Evolutionary conservation across 306 rosid genomes (phyloP).

Genomic region (Fagus crenata): DNA sequence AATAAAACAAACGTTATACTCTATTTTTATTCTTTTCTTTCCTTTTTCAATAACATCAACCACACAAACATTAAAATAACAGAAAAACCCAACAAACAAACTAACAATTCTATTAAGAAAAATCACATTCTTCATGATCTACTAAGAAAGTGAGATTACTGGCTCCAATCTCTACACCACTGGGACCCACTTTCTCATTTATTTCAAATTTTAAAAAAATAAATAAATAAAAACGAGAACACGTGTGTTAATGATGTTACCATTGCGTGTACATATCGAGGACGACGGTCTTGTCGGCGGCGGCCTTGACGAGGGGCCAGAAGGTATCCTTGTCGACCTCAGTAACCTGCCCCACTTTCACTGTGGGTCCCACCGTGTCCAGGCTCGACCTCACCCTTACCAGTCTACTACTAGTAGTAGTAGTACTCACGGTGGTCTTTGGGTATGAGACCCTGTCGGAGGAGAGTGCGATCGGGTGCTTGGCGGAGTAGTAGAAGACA

Average conservation of each 20-base stretch:
- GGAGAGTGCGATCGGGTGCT: slow-evolving; percentile 31
- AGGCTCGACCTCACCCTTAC: slow-evolving; percentile 57
- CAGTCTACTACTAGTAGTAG: not conserved
- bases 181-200: not conserved
- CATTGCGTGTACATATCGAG: slow-evolving; percentile 99
- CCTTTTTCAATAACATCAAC: too few relatives aligned
- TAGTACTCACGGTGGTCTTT: slow-evolving; percentile 18
- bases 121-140: too few relatives aligned
- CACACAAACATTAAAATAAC: too few relatives aligned
- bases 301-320: slow-evolving; percentile 96
- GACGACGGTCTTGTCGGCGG: slow-evolving; percentile 85
- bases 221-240: not conserved
- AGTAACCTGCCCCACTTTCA: slow-evolving; percentile 70
- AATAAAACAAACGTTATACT: too few relatives aligned
- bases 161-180: too few relatives aligned
- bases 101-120: too few relatives aligned
- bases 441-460: slow-evolving; percentile 7
- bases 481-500: slow-evolving; percentile 33
- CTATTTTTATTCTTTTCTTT: too few relatives aligned
- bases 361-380: slow-evolving; percentile 66
- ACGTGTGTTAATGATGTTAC: slow-evolving; percentile 28
- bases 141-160: too few relatives aligned
- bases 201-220: not conserved
- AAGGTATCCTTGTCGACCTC: slow-evolving; percentile 89
- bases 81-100: too few relatives aligned